These are phyloP conservation scores for Phyllostachys edulis DNA, from an alignment of 176 grass and related monocot species.

Conservation along the genomic window DNA sequence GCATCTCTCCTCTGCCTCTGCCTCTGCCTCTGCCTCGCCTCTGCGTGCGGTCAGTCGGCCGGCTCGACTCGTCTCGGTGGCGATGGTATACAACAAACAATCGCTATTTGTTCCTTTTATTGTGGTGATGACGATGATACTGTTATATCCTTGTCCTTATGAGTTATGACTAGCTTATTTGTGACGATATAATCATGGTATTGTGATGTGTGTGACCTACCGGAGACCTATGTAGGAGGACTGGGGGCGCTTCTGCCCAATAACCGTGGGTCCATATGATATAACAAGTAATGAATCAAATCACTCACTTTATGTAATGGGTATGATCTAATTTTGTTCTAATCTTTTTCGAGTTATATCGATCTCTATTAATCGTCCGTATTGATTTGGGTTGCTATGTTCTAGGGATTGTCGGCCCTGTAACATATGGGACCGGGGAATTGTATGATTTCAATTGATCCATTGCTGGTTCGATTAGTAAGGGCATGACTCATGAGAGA, in stretches of 20 bases:
- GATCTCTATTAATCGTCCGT: neutral
- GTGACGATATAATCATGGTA: neutral
- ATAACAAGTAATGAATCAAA: neutral
- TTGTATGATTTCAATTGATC: neutral
- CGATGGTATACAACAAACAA: constrained; percentile 2
- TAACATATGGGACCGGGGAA: neutral
- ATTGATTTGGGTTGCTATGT: neutral
- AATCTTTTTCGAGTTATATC: neutral
- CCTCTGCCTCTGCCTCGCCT: no score
- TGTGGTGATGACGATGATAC: neutral
- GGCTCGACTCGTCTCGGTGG: neutral
- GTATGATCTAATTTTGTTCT: neutral
- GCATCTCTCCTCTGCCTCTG: no score
- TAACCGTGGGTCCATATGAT: neutral
- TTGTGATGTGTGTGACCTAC: neutral
- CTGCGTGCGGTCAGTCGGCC: no score
- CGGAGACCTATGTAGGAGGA: neutral
- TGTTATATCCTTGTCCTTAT: neutral
- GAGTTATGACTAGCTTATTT: neutral
- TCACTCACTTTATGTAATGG: no score
- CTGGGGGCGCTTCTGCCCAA: constrained; percentile 1
- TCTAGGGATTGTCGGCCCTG: neutral
- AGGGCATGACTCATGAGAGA: no score
- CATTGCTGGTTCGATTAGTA: neutral
- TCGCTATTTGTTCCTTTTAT: neutral